Base-by-base conservation (phyloP, 495 filamentous ascomycete species). In the Beverwykella pulmonaria region DNA sequence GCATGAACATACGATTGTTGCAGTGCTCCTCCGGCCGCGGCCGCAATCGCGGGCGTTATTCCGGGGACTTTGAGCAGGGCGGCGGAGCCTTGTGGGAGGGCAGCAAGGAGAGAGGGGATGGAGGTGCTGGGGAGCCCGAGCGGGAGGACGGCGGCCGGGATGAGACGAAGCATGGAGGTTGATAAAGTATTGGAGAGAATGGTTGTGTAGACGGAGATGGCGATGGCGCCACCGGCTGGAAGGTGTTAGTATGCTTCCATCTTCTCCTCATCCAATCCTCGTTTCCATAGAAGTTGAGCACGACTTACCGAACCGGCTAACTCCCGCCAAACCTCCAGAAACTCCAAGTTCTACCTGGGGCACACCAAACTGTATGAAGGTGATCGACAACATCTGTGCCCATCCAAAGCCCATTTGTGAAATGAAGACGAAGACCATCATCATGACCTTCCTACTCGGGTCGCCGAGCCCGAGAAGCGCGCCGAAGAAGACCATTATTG, bases 351-450 rank as follows among this genome's bases (percentile, higher is more conserved):
- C 73, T 1, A 69, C 68, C 47, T 75, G 73, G 20, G 71, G 68
- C 23, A 70, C 68, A 30, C 71, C 71, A 50, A 75, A 73, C 56
- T 75, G 73, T 23, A 71, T 67, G 34, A 69, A 69, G 3, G 71
- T 65, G 55, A 75, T 73, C 12, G 52, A 58, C 17, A 75, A 65
- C 34, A 72, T 73, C 46, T 71, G 71, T 0, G 68, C 68, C 68
- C 71, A 71, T n/a, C 71, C 73, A 52, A 74, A 77, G 3, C 69
- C 73, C 15, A 66, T 69, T 52, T 75, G 70, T 15, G 44, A 63
- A 10, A 77, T 59, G 46, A 77, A 76, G 14, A 76, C 67, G 50
- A 78, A 76, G 20, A 74, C 73, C 53, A 76, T 76, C 69, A 78
- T 76, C 57, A 74, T 62, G 3, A 64, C 66, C 44, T 74, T 76